Conservation (phyloP, 129 eudicot genomes). For the Pulicaria dysenterica region DNA sequence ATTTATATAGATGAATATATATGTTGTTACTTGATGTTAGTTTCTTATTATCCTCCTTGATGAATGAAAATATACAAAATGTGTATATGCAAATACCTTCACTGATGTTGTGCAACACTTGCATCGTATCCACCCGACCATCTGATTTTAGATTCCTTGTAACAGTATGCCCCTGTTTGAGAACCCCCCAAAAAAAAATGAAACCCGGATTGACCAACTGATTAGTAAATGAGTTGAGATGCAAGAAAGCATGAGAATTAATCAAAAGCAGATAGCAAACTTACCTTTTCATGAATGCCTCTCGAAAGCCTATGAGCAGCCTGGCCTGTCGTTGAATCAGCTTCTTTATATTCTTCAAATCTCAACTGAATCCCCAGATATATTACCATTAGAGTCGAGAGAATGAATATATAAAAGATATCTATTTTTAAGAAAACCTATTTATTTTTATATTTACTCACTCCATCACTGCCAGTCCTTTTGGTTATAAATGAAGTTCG, state of each 20-base stretch:
- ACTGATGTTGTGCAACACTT: conserved; percentile 75
- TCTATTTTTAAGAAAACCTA: not conserved
- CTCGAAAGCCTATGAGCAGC: conserved; percentile 79
- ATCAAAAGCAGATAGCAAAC: conserved; percentile 2
- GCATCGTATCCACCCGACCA: conserved; percentile 87
- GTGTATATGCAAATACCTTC: conserved; percentile 47
- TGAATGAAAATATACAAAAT: not conserved
- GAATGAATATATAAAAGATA: not conserved
- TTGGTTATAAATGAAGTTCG: conserved; percentile 58
- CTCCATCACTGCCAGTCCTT: conserved; percentile 88
- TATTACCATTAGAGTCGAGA: not conserved
- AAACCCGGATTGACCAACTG: too few species aligned
- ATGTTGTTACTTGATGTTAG: too few species aligned
- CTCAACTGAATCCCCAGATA: conserved; percentile 50
- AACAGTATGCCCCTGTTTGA: conserved; percentile 72
- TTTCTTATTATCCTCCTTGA: not conserved
- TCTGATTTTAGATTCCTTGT: conserved; percentile 76
- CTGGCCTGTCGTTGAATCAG: conserved; percentile 72
- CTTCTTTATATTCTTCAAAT: conserved; percentile 85
- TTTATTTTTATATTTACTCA: conserved; percentile 33
- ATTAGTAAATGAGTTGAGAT: not conserved
- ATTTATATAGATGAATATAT: too few species aligned
- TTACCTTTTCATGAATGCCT: conserved; percentile 81
- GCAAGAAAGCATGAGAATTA: conserved; percentile 10
- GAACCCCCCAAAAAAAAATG: too few species aligned